Percentiles rank a stretch among this genome's conserved stretches.
These are phyloP conservation scores for Drechslerella dactyloides DNA, from an alignment of 2,329 filamentous ascomycete species.

Conservation along the genomic window DNA sequence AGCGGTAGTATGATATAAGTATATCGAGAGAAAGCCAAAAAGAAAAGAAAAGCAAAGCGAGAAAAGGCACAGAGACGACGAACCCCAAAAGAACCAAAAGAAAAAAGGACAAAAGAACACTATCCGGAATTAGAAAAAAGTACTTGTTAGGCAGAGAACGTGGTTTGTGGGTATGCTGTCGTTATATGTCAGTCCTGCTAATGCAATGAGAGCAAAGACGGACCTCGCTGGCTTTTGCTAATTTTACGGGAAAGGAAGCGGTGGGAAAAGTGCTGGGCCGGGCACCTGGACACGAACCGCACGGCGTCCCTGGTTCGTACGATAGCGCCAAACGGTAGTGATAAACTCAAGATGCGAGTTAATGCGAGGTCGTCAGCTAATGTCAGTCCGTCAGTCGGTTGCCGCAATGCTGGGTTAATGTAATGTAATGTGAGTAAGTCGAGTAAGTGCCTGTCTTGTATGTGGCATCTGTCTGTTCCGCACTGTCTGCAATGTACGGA, in stretches of 20 bases:
- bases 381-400: no score
- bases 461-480: no score
- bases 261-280: conserved; percentile 10
- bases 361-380: no score
- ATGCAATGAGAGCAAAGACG: conserved; percentile 40
- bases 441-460: no score
- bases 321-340: conserved; percentile 37
- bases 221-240: conserved; percentile 44
- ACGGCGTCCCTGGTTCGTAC: conserved; percentile 49
- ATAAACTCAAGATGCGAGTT: neutral
- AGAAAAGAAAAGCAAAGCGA: conserved; percentile 5
- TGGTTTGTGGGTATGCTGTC: conserved; percentile 51
- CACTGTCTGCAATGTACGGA: no score
- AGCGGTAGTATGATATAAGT: conserved; percentile 14
- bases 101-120: conserved; percentile 37
- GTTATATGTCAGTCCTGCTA: conserved; percentile 48
- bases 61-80: conserved; percentile 24
- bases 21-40: conserved; percentile 10
- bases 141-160: conserved; percentile 50
- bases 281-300: conserved; percentile 41
- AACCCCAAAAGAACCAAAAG: conserved; percentile 31
- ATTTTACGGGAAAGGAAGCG: conserved; percentile 43
- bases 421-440: neutral
- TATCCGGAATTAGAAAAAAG: conserved; percentile 51
- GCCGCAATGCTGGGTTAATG: no score